These are phyloP conservation scores for Schizophyllum amplum DNA, from an alignment of 1,284 basidiomycete species.

Conservation along the genomic window DNA sequence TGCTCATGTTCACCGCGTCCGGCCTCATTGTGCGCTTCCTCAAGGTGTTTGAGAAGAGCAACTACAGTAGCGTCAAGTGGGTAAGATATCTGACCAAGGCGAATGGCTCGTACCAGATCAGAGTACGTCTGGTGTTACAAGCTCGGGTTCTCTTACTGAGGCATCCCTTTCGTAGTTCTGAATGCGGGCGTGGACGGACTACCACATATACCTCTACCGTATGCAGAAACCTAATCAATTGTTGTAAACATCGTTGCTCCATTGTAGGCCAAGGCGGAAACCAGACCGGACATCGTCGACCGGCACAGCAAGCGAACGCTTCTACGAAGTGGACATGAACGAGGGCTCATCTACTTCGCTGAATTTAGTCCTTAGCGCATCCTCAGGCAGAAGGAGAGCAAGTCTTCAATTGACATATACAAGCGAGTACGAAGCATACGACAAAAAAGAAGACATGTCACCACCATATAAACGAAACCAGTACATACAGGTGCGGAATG, in stretches of 20 bases:
- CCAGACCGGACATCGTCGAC: too few species aligned
- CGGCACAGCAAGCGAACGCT: too few species aligned
- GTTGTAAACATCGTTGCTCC: background rate
- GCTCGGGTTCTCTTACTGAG: background rate
- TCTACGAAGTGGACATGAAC: too few species aligned
- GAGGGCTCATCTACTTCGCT: too few species aligned
- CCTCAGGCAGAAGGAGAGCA: too few species aligned
- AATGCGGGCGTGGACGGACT: background rate
- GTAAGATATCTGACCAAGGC: slow-evolving; percentile 87
- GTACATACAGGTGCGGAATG: too few species aligned
- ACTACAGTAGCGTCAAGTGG: slow-evolving; percentile 92
- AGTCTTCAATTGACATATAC: too few species aligned
- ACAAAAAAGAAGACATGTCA: too few species aligned
- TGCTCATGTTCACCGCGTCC: slow-evolving; percentile 97
- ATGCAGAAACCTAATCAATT: background rate
- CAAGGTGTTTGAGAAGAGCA: slow-evolving; percentile 96
- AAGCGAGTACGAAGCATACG: too few species aligned
- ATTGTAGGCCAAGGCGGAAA: too few species aligned
- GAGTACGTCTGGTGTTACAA: slow-evolving; percentile 34
- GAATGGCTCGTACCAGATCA: slow-evolving; percentile 78
- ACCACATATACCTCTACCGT: background rate
- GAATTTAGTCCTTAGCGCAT: too few species aligned
- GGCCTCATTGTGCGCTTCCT: slow-evolving; percentile 94
- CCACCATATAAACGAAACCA: too few species aligned
- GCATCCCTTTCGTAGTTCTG: background rate